A percentile compares a stretch with the other conserved stretches of the same genome.
Conservation (phyloP, 78 protist species). For the Polysphondylium violaceum region DNA sequence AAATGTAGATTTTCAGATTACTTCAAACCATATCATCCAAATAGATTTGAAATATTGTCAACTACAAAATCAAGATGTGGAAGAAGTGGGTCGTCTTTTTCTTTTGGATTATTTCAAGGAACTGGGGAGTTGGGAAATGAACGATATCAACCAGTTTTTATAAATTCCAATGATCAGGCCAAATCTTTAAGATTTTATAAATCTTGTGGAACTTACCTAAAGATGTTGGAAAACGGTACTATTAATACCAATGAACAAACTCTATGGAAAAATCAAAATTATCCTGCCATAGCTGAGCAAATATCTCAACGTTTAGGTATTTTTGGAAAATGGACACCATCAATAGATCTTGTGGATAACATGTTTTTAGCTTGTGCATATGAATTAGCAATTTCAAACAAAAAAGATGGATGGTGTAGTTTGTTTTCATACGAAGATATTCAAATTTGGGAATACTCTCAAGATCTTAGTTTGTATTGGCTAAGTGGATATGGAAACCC, state of each 20-base stretch:
- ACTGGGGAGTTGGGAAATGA: constrained; percentile 4
- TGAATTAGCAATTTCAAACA: constrained; percentile 14
- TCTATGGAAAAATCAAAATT: constrained; percentile 6
- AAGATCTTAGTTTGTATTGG: constrained; percentile 39
- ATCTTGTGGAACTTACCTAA: not conserved
- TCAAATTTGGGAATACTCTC: constrained; percentile 25
- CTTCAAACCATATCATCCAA: constrained; percentile 25
- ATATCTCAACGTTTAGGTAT: constrained; percentile 10
- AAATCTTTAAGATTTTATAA: not conserved
- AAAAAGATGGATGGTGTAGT: constrained; percentile 14
- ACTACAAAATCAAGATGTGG: constrained; percentile 6
- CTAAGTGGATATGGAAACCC: constrained; percentile 21
- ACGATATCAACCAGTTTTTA: constrained; percentile 32
- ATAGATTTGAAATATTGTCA: not conserved
- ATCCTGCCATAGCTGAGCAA: not conserved
- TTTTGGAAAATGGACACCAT: not conserved
- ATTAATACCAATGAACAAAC: not conserved
- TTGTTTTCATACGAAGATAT: constrained; percentile 24
- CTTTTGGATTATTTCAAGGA: constrained; percentile 37
- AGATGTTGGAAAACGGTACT: not conserved
- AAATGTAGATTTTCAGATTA: not conserved
- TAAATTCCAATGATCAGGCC: not conserved
- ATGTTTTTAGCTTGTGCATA: constrained; percentile 22
- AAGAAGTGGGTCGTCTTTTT: constrained; percentile 28
- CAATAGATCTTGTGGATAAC: not conserved